Conservation (phyloP, 228 moss, liverwort and hornwort genomes). For the Sphagnum magellanicum region DNA sequence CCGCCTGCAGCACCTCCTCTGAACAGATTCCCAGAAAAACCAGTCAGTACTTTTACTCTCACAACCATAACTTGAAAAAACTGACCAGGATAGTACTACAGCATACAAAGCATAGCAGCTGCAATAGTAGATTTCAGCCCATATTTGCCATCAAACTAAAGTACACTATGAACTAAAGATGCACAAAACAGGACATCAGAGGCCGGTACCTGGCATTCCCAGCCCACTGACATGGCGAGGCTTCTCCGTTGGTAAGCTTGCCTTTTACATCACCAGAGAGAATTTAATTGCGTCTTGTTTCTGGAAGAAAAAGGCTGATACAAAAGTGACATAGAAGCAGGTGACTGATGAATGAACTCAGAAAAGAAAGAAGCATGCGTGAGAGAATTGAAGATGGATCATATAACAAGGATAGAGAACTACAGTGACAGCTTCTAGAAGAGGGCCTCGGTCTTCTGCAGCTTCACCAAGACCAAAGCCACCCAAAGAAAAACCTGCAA, state of each 20-base stretch:
- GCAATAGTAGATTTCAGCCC: no score
- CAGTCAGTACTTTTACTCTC: not conserved
- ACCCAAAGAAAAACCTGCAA: constrained; percentile 78
- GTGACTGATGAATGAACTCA: not conserved
- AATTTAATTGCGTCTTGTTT: not conserved
- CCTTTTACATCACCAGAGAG: constrained; percentile 20
- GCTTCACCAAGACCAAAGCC: constrained; percentile 92
- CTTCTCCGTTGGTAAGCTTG: constrained; percentile 65
- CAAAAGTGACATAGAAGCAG: no score
- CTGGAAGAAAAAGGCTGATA: no score
- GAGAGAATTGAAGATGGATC: not conserved
- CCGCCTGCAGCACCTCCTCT: constrained; percentile 91
- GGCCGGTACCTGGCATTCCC: constrained; percentile 77
- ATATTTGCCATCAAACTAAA: no score
- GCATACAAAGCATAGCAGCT: no score
- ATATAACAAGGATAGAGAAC: constrained; percentile 2
- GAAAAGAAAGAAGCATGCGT: not conserved
- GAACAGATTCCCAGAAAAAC: constrained; percentile 4
- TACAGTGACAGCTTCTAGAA: constrained; percentile 79
- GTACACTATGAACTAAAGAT: no score
- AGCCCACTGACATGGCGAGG: constrained; percentile 89
- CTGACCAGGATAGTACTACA: not conserved
- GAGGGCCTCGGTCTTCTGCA: constrained; percentile 49
- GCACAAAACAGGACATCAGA: not conserved
- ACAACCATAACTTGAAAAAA: not conserved